Evolutionary conservation across 225 moss, liverwort and hornwort species (phyloP).

Genomic region (Marchantia paleacea): DNA sequence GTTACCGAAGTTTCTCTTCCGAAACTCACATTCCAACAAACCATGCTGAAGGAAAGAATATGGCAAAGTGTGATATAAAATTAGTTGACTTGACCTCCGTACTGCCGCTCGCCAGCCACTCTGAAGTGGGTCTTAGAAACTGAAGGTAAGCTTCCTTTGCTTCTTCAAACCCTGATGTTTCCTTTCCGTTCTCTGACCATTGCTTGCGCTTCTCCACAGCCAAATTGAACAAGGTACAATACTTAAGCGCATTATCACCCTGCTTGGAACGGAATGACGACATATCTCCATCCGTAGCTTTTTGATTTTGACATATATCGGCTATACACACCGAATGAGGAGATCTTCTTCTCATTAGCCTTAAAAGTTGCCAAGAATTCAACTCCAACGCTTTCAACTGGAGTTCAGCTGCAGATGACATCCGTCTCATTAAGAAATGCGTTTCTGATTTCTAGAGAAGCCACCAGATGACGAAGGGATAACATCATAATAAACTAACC

Average conservation of each 20-base stretch:
- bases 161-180: slow-evolving; percentile 38
- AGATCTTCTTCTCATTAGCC: slow-evolving; percentile 57
- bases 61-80: neutral
- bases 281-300: slow-evolving; percentile 4
- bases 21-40: neutral
- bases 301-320: slow-evolving; percentile 21
- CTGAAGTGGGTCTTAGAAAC: slow-evolving; percentile 58
- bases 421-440: no score
- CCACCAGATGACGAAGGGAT: neutral
- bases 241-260: slow-evolving; percentile 36
- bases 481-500: neutral
- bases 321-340: slow-evolving; percentile 47
- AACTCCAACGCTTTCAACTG: slow-evolving; percentile 72
- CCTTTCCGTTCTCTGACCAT: slow-evolving; percentile 43
- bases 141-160: slow-evolving; percentile 58
- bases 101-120: slow-evolving; percentile 77
- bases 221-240: slow-evolving; percentile 56
- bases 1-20: neutral
- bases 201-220: slow-evolving; percentile 51
- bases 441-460: neutral
- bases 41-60: neutral
- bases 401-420: slow-evolving; percentile 44
- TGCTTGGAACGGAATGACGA: slow-evolving; percentile 32
- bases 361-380: slow-evolving; percentile 76
- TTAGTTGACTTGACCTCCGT: slow-evolving; percentile 55